phyloP scores from a whole-genome alignment of 345 rosid genomes.

The Gossypium herbaceum region DNA sequence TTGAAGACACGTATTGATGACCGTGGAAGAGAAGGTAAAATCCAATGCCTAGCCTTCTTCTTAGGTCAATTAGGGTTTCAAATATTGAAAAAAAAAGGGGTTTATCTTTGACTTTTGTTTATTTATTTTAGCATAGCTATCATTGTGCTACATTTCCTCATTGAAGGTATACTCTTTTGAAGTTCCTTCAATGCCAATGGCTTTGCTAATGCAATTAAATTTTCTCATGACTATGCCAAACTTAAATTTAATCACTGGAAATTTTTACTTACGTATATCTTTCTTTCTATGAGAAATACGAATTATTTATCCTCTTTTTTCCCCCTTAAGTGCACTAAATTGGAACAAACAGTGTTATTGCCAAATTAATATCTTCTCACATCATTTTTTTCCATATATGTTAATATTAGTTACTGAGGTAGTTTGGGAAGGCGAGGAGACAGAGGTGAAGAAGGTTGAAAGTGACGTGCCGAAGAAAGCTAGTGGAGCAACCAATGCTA shows the following conservation, averaged over 20 bases:
- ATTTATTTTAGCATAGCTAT: background rate
- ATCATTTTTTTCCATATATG: background rate
- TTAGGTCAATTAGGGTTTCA: background rate
- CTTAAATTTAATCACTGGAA: background rate
- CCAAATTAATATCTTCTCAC: background rate
- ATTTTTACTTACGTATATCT: background rate
- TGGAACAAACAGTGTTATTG: background rate
- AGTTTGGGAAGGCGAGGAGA: slow-evolving; percentile 72
- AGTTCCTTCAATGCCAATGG: background rate
- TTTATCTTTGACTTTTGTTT: background rate
- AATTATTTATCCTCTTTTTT: background rate
- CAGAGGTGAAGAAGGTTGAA: slow-evolving; percentile 38
- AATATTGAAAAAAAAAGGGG: background rate
- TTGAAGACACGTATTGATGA: slow-evolving; percentile 74
- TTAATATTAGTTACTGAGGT: slow-evolving; percentile 67
- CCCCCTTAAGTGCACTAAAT: background rate
- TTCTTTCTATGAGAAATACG: background rate
- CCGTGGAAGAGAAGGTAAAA: slow-evolving; percentile 94
- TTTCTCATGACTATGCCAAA: background rate
- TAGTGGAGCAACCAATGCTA: slow-evolving; percentile 31
- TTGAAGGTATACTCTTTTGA: background rate
- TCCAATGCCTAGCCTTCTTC: background rate
- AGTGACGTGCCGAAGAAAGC: slow-evolving; percentile 24
- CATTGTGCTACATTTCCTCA: background rate
- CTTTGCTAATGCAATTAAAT: background rate